These are phyloP conservation scores for Zanthoxylum bungeanum DNA, from an alignment of 345 rosid species.

Conservation along the genomic window DNA sequence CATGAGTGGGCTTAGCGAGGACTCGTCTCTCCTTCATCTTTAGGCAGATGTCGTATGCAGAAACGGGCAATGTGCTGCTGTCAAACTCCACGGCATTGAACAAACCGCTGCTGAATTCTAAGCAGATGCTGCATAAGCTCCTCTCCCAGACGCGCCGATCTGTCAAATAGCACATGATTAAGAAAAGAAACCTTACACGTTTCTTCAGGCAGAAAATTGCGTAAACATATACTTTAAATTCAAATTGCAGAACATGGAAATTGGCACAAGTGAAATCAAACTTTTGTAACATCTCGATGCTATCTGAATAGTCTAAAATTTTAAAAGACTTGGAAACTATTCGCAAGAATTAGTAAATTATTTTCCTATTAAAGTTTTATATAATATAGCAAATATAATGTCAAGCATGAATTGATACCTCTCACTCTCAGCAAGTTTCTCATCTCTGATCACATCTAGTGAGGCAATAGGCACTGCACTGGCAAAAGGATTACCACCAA, in stretches of 20 bases:
- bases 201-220: too few relatives aligned
- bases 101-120: constrained; percentile 66
- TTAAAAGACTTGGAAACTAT: background rate
- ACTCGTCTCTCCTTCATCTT: constrained; percentile 89
- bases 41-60: constrained; percentile 88
- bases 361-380: background rate
- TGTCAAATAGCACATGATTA: constrained; percentile 20
- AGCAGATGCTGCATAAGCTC: constrained; percentile 56
- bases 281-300: background rate
- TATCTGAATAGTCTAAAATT: background rate
- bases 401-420: constrained; percentile 35
- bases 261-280: background rate
- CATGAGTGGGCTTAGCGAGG: constrained; percentile 93
- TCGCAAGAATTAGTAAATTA: background rate
- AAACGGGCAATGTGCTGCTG: constrained; percentile 53
- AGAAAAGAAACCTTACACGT: too few relatives aligned
- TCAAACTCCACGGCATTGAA: constrained; percentile 85
- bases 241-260: background rate
- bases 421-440: constrained; percentile 71
- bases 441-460: constrained; percentile 72
- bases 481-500: constrained; percentile 95
- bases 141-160: constrained; percentile 65
- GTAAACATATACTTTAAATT: background rate
- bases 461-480: constrained; percentile 93
- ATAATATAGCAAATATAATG: background rate